Conservation (phyloP, 164 flowering plant species). For the Macadamia integrifolia region DNA sequence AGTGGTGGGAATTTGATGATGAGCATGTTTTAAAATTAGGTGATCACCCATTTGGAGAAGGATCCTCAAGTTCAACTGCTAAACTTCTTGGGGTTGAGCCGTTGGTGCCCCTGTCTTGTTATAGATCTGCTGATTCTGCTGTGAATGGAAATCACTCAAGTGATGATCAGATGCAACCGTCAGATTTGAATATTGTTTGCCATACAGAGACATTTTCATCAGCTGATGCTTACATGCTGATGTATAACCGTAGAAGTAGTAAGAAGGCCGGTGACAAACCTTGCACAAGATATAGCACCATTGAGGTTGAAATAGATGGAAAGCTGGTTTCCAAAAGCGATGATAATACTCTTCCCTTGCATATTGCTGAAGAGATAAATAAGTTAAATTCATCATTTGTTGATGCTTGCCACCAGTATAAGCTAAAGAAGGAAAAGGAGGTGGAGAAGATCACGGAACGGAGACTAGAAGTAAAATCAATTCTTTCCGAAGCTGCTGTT, state of each 20-base stretch:
- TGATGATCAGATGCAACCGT: constrained; percentile 19
- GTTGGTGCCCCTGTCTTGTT: constrained; percentile 13
- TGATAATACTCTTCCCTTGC: constrained; percentile 45
- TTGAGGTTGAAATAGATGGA: constrained; percentile 21
- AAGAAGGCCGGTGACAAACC: constrained; percentile 15
- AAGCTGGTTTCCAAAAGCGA: constrained; percentile 8
- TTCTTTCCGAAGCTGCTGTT: constrained; percentile 86
- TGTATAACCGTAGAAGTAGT: constrained; percentile 51
- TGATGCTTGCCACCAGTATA: constrained; percentile 52
- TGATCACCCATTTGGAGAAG: constrained; percentile 75
- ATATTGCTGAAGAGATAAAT: constrained; percentile 58
- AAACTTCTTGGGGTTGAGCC: constrained; percentile 32
- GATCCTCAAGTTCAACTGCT: constrained; percentile 36
- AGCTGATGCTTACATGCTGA: constrained; percentile 91
- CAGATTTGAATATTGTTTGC: constrained; percentile 20
- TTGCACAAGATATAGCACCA: constrained; percentile 5
- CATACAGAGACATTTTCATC: constrained; percentile 59
- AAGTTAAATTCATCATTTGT: constrained; percentile 41
- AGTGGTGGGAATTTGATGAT: constrained; percentile 99
- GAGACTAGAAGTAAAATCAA: constrained; percentile 69
- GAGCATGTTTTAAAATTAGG: constrained; percentile 82
- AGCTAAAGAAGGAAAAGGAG: constrained; percentile 47
- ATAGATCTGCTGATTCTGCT: constrained; percentile 20
- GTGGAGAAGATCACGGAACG: constrained; percentile 45
- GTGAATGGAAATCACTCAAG: constrained; percentile 33